Conservation (phyloP, 371 early-diverging fungal species). For the Gilbertella persicaria region DNA sequence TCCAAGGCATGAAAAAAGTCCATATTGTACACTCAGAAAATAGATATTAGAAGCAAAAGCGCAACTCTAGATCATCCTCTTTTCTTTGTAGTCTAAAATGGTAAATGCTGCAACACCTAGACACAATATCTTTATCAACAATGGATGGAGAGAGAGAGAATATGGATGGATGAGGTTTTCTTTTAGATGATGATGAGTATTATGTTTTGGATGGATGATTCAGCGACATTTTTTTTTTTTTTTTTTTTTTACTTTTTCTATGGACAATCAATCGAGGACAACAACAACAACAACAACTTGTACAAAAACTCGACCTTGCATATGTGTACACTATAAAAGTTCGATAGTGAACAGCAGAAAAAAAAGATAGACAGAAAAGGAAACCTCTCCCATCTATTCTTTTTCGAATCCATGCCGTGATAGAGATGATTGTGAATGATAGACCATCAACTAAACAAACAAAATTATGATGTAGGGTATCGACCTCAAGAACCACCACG, state of each 20-base stretch:
- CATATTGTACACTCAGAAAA: too few relatives aligned
- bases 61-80: neutral
- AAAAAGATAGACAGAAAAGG: too few relatives aligned
- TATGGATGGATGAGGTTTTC: neutral
- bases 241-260: neutral
- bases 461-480: slow-evolving; percentile 71
- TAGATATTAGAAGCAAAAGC: neutral
- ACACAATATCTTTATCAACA: neutral
- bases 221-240: too few relatives aligned
- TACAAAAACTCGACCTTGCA: too few relatives aligned
- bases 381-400: too few relatives aligned
- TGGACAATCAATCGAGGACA: neutral
- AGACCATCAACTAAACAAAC: too few relatives aligned
- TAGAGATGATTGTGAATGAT: neutral
- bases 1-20: too few relatives aligned
- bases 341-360: too few relatives aligned
- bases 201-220: neutral
- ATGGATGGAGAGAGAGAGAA: neutral
- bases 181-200: too few relatives aligned
- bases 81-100: neutral
- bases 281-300: neutral
- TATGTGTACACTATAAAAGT: too few relatives aligned
- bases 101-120: neutral
- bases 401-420: neutral
- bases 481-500: slow-evolving; percentile 94